Evolutionary conservation across 129 eudicot species (phyloP), one percentile per base, ranked within the genome.

Genomic region (Chrysanthemum makinoi): DNA sequence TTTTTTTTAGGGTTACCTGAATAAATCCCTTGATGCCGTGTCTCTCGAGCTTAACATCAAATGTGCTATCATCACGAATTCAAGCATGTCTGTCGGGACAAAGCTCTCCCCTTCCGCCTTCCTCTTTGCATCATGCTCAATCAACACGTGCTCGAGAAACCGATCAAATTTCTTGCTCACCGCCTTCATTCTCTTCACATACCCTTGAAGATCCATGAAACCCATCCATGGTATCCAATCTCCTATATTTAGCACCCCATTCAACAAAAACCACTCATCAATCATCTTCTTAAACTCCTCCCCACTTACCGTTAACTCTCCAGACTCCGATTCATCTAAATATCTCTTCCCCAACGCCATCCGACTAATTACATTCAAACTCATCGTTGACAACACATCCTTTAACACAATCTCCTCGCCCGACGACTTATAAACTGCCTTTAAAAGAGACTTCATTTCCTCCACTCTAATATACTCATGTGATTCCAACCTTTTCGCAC

Each of bases 161-260:
- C 44, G 10, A 35, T 35, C 44, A 35, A 35, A 35, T 35, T 35
- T 35, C 44, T 35, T 35, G 44, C 44, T 35, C 44, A 35, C 9
- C 44, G 44, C 44, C 44, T 35, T 35, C 44, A 35, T 35, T 35
- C 44, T 35, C 44, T 35, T 35, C 44, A 35, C 44, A 35, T 35
- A 35, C 44, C 85, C 55, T 10, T 50, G 16, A 50, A 50, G 55
- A 16, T 52, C 57, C 73, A 84, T n/a, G 28, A 68, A 77, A 60
- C 48, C 80, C 5, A 80, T 44, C 73, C 79, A 84, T 4, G 85
- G 82, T 1, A 84, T 80, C 68, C 74, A 84, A 65, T 84, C 88
- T 20, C 88, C 88, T 1, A 80, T 78, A 56, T 84, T 84, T 13
- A 84, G 61, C 67, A 84, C 88, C 11, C 88, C 88, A 59, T 80